phyloP scores from a whole-genome alignment of 495 filamentous ascomycete species.

The Neurospora sp. region DNA sequence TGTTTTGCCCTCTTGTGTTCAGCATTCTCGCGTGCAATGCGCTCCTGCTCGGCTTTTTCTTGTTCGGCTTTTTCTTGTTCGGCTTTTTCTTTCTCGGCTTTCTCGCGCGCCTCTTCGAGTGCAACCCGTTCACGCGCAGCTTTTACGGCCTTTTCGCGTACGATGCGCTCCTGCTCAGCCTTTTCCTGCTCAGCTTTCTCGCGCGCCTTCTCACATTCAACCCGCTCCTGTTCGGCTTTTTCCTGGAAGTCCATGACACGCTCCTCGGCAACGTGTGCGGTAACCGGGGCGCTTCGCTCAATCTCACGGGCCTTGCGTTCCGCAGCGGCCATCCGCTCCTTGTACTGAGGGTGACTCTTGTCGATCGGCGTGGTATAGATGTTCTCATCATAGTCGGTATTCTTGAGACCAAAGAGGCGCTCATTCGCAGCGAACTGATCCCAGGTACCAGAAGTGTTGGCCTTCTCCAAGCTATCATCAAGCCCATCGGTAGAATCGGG shows the following conservation, averaged over 20 bases:
- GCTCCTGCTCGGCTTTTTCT: neutral
- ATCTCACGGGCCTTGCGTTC: constrained; percentile 85
- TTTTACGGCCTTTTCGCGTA: no score
- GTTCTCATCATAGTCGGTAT: constrained; percentile 78
- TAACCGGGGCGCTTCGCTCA: constrained; percentile 55
- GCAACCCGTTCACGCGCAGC: no score
- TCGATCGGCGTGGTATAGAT: constrained; percentile 90
- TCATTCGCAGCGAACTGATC: constrained; percentile 93
- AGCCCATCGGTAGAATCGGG: constrained; percentile 51
- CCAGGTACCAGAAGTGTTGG: constrained; percentile 48
- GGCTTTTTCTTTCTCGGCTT: no score
- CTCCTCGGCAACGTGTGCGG: constrained; percentile 81
- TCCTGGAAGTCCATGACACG: constrained; percentile 53
- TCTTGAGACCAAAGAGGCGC: constrained; percentile 68
- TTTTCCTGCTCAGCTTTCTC: no score
- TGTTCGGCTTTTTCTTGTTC: neutral
- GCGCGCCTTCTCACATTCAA: no score
- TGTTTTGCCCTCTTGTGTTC: neutral
- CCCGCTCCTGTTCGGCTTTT: no score
- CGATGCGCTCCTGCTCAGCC: no score
- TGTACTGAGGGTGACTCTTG: constrained; percentile 68
- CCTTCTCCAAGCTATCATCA: constrained; percentile 60
- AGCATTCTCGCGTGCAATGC: neutral
- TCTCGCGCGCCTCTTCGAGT: no score
- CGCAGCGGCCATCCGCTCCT: constrained; percentile 62